These are phyloP conservation scores for Cochlearia excelsa DNA, from an alignment of 345 rosid species.

Conservation along the genomic window DNA sequence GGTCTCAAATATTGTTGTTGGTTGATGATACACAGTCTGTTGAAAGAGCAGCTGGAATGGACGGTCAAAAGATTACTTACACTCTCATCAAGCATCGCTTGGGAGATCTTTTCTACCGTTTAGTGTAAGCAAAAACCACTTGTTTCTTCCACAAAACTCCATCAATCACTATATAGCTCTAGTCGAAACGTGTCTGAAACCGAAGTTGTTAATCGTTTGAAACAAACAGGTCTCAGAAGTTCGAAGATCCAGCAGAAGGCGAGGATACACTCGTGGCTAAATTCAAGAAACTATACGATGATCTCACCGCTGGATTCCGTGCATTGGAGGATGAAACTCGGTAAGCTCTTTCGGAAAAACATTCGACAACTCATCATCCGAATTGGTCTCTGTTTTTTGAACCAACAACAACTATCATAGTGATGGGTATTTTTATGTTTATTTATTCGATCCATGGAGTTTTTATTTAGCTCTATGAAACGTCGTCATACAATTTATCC, in stretches of 20 bases:
- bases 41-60: conserved; percentile 98
- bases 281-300: conserved; percentile 78
- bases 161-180: not conserved
- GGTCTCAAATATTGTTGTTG: conserved; percentile 3
- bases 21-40: conserved; percentile 59
- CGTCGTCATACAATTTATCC: conserved; percentile 23
- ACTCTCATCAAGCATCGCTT: conserved; percentile 86
- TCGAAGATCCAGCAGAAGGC: conserved; percentile 99
- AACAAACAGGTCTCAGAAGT: conserved; percentile 81
- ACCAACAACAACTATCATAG: conserved; percentile 35
- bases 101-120: conserved; percentile 94
- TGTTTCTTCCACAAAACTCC: not conserved
- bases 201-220: not conserved
- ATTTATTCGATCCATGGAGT: conserved; percentile 20
- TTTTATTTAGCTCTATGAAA: conserved; percentile 22
- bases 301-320: conserved; percentile 92
- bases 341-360: conserved; percentile 35
- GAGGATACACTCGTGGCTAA: conserved; percentile 81
- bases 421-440: conserved; percentile 34
- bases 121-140: conserved; percentile 58
- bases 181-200: not conserved
- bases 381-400: conserved; percentile 24
- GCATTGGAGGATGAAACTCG: conserved; percentile 93
- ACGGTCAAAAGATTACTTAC: conserved; percentile 95
- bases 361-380: not conserved